Conservation (phyloP, 805 yeast species). For the Wickerhamiella azymoides region DNA sequence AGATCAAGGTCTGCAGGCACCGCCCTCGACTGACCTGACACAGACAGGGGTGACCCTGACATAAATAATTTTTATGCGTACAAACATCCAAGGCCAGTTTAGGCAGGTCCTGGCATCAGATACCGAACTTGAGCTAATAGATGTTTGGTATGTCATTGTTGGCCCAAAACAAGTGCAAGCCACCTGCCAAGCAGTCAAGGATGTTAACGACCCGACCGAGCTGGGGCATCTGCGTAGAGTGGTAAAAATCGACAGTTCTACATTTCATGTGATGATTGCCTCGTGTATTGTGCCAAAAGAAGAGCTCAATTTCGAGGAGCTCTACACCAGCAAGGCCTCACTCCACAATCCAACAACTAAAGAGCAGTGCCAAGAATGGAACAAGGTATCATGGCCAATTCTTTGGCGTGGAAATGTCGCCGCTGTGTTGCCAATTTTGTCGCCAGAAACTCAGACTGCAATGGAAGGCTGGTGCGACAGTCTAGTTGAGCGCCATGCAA, state of each 20-base stretch:
- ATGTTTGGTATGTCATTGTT: slow-evolving; percentile 14
- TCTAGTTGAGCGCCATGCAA: slow-evolving; percentile 19
- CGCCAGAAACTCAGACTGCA: slow-evolving; percentile 32
- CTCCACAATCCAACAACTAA: slow-evolving; percentile 52
- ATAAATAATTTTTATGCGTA: not conserved
- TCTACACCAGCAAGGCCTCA: slow-evolving; percentile 35
- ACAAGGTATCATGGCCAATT: slow-evolving; percentile 64
- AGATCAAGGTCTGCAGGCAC: too few species aligned
- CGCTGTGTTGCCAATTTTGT: slow-evolving; percentile 33
- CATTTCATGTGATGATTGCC: slow-evolving; percentile 7
- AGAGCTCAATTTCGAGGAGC: slow-evolving; percentile 5
- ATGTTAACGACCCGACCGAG: slow-evolving; percentile 20
- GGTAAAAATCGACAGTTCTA: slow-evolving; percentile 17
- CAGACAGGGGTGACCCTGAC: not conserved
- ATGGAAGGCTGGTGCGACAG: slow-evolving; percentile 27
- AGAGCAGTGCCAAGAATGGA: slow-evolving; percentile 55
- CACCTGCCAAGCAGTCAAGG: slow-evolving; percentile 17
- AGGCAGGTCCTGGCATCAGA: slow-evolving; percentile 6
- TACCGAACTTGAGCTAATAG: slow-evolving; percentile 9
- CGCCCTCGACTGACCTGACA: too few species aligned
- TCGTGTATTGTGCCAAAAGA: slow-evolving; percentile 11
- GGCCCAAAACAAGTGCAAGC: slow-evolving; percentile 12
- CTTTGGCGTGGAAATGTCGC: slow-evolving; percentile 86
- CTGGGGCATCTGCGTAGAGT: slow-evolving; percentile 27
- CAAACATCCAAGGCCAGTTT: slow-evolving; percentile 10